Evolutionary conservation across 139 green algal species (phyloP).

Genomic region (Asterochloris erici): DNA sequence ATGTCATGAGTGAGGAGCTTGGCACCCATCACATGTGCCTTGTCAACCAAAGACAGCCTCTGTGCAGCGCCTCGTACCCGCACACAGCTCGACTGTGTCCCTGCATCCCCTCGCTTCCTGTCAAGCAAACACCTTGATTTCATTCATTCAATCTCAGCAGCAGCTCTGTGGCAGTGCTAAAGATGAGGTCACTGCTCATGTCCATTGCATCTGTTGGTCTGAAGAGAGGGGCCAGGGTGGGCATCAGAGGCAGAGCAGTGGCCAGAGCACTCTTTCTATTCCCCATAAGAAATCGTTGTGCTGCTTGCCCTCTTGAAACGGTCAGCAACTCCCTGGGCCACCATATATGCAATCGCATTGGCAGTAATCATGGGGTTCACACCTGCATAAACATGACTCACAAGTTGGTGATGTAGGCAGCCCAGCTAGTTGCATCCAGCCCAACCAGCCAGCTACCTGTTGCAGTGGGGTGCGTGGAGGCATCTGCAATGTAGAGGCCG

Average conservation of each 20-base stretch:
- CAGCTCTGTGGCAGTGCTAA: too few species aligned
- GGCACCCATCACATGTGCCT: slow-evolving; percentile 21
- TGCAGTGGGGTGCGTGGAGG: slow-evolving; percentile 51
- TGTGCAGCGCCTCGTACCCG: slow-evolving; percentile 22
- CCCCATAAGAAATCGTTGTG: too few species aligned
- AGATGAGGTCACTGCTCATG: too few species aligned
- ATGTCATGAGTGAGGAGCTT: slow-evolving; percentile 24
- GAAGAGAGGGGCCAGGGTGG: too few species aligned
- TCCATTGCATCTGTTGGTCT: too few species aligned
- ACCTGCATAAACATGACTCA: slow-evolving; percentile 23
- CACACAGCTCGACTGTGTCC: slow-evolving; percentile 31
- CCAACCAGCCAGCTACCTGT: slow-evolving; percentile 1
- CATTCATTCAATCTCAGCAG: too few species aligned
- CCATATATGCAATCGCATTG: slow-evolving; percentile 43
- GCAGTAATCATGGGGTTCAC: slow-evolving; percentile 78
- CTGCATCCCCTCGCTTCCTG: slow-evolving; percentile 17
- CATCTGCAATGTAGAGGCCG: slow-evolving; percentile 62
- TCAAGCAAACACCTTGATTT: neutral
- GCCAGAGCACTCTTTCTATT: too few species aligned
- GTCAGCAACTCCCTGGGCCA: slow-evolving; percentile 32
- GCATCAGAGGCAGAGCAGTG: too few species aligned
- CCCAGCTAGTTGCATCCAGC: too few species aligned
- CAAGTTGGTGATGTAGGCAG: neutral
- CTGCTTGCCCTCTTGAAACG: neutral
- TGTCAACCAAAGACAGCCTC: slow-evolving; percentile 27